These are phyloP conservation scores for Mycena alexandri DNA, from an alignment of 768 basidiomycete species.

Conservation along the genomic window DNA sequence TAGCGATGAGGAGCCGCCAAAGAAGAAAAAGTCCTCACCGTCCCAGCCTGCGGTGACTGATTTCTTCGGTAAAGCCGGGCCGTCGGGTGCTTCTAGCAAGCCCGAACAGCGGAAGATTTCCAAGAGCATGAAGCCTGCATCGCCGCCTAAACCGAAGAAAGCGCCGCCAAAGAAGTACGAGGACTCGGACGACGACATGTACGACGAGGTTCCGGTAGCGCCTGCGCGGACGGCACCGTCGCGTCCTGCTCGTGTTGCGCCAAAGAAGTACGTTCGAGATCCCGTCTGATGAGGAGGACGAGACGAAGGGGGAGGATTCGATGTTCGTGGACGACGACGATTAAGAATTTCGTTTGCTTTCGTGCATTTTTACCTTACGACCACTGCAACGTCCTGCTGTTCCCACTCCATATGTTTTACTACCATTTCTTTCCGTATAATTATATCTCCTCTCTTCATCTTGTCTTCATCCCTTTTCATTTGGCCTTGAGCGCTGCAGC, in stretches of 20 bases:
- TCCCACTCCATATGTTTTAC: neutral
- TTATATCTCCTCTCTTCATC: conserved; percentile 28
- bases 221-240: conserved; percentile 58
- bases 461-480: too few relatives aligned
- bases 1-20: conserved; percentile 60
- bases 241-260: conserved; percentile 61
- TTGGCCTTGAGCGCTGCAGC: neutral
- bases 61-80: conserved; percentile 66
- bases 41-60: conserved; percentile 62
- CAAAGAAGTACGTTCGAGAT: conserved; percentile 78
- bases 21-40: conserved; percentile 65
- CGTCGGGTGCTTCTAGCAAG: conserved; percentile 55
- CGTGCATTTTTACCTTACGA: conserved; percentile 14
- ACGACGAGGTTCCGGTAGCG: conserved; percentile 54
- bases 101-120: conserved; percentile 63
- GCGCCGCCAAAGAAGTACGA: conserved; percentile 53
- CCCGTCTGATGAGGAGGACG: conserved; percentile 62
- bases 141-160: conserved; percentile 67
- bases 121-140: conserved; percentile 71
- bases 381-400: conserved; percentile 6
- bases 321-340: conserved; percentile 63
- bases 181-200: conserved; percentile 63
- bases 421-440: conserved; percentile 22
- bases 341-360: conserved; percentile 20
- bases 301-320: conserved; percentile 57